Percentiles rank a stretch among this genome's conserved stretches.
phyloP scores from a whole-genome alignment of 169 alveolate species.

The Amoebophrya sp. region DNA sequence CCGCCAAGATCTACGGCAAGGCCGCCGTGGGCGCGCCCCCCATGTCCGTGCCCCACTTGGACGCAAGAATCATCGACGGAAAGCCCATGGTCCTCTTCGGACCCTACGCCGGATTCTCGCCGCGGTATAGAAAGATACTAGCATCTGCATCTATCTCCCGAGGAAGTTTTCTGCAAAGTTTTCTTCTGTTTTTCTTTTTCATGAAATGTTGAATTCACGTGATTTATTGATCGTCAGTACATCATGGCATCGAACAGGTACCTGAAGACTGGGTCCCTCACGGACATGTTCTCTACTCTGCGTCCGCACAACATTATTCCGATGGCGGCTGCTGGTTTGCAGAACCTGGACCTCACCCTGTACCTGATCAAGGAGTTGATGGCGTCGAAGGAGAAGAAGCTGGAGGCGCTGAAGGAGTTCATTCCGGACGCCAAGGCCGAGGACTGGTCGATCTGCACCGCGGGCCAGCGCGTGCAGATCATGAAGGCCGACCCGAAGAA shows the following conservation, averaged over 20 bases:
- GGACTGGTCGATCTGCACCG: constrained; percentile 16
- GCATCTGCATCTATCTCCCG: too few relatives aligned
- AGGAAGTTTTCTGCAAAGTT: too few relatives aligned
- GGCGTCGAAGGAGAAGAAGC: constrained; percentile 25
- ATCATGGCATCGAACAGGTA: too few relatives aligned
- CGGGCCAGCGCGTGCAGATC: constrained; percentile 33
- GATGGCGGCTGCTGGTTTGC: constrained; percentile 27
- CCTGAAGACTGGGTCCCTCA: constrained; percentile 23
- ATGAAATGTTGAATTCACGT: too few relatives aligned
- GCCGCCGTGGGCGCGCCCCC: constrained; percentile 33
- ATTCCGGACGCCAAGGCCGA: constrained; percentile 21
- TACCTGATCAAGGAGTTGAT: constrained; percentile 20
- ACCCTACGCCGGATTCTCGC: constrained; percentile 29
- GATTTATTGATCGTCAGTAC: too few relatives aligned
- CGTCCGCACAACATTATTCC: constrained; percentile 26
- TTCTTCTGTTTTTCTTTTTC: too few relatives aligned
- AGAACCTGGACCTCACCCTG: constrained; percentile 22
- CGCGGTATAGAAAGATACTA: too few relatives aligned
- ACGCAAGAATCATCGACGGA: constrained; percentile 23
- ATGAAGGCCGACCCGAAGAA: constrained; percentile 22
- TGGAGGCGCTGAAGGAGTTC: constrained; percentile 19
- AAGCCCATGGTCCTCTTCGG: constrained; percentile 28
- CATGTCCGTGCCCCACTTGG: constrained; percentile 32
- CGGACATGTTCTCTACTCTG: constrained; percentile 19
- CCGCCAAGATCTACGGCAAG: constrained; percentile 31